phyloP scores from a whole-genome alignment of 73 alveolate species.

The Paramecium bursaria region DNA sequence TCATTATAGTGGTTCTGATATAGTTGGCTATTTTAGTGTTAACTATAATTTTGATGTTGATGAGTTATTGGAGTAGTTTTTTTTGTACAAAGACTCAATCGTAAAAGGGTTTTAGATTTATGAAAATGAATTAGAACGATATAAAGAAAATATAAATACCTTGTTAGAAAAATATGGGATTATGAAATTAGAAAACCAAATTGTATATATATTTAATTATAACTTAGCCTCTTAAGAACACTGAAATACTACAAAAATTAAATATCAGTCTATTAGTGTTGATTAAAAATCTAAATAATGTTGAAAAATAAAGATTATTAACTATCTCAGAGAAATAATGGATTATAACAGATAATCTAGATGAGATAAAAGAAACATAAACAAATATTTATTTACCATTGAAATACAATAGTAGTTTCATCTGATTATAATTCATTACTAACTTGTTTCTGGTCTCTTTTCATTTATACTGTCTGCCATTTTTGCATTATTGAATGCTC shows the following conservation, averaged over 20 bases:
- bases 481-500: slow-evolving; percentile 63
- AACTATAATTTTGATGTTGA: slow-evolving; percentile 41
- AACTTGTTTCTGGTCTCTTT: slow-evolving; percentile 64
- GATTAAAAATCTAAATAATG: neutral
- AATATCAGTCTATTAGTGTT: slow-evolving; percentile 38
- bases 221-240: slow-evolving; percentile 12
- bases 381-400: slow-evolving; percentile 24
- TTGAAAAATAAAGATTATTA: neutral
- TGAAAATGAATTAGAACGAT: slow-evolving; percentile 15
- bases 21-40: slow-evolving; percentile 63
- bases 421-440: slow-evolving; percentile 11
- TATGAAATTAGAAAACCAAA: neutral
- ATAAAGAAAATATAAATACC: slow-evolving; percentile 5
- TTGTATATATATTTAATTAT: neutral
- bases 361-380: neutral
- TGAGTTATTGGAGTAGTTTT: slow-evolving; percentile 24
- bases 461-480: slow-evolving; percentile 69
- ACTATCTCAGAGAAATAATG: slow-evolving; percentile 35
- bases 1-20: slow-evolving; percentile 51
- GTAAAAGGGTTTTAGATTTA: neutral
- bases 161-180: neutral
- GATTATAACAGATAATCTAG: slow-evolving; percentile 7
- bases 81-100: neutral
- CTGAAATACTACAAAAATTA: neutral
- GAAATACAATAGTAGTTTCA: neutral